Base-by-base conservation (phyloP, 2,329 filamentous ascomycete genomes). In the Penicillium hordei region DNA sequence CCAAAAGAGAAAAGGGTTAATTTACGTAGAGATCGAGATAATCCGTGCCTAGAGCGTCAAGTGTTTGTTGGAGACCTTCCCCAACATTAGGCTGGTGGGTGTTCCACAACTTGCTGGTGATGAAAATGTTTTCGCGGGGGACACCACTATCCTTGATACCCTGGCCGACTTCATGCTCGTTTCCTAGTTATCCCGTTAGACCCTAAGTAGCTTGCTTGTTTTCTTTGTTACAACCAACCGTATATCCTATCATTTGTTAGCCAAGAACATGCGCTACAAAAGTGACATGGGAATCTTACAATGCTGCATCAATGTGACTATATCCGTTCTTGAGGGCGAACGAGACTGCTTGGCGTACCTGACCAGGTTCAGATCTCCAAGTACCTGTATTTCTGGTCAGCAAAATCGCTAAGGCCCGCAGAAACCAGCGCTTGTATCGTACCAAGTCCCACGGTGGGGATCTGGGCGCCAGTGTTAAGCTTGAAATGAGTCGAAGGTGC, bases 31-130 rank as follows among this genome's bases (percentile, higher is more conserved):
- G 70, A 60, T 79, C 77, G 13, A 79, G 70, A 58, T 79, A 78
- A 36, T 70, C 66, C 7, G 77, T 67, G 21, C 68, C 67, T 9
- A 79, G 70, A 43, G 77, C 73, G 6, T 67, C 59, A 21, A 80
- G 70, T 6, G 77, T 75, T 40, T 72, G 68, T 51, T 74, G 67
- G 40, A 79, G 65, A 52, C 58, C 85, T 38, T 80, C 76, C 34
- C 86, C 86, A 59, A 83, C 82, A 77, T 89, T 86, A 8, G 58
- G 25, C 23, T 70, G 68, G 78, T 92, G 89, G 82, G 86, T 89
- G 55, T 93, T 92, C 80, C 90, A 85, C 54, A 93, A 84, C 83
- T 93, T 94, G 68, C 89, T 92, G 56, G 90, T 93, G 60, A 89
- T 74, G 82, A 84, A 90, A 70, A 89, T 83, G 67, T 89, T 76